Base-by-base conservation (phyloP, 768 basidiomycete genomes). In the Pisolithus microcarpus region DNA sequence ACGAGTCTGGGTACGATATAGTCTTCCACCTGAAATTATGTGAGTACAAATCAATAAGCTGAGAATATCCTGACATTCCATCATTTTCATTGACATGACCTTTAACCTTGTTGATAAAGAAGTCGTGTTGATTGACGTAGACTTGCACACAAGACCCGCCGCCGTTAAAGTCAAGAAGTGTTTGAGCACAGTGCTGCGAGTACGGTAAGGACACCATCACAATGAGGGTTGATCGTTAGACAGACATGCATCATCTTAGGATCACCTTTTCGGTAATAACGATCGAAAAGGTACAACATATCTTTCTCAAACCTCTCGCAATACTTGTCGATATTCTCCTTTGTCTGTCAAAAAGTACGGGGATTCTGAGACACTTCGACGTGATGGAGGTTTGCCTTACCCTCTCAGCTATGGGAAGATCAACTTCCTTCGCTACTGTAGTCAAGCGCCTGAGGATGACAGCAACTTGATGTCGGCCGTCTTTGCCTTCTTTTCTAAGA, bases 251-350 rank as follows among this genome's bases (percentile, higher is more conserved):
- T 99, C 87, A 97, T 90, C 70, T 95, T 95, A 0, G 96, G 96
- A 64, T 99, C 96, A 30, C 94, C 93, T 63, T 91, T 91, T 48
- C 94, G 82, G 69, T 98, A 99, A 61, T 90, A 94, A 58, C 87
- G 75, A 65, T 99, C 96, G 64, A 99, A 99, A 38, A 98, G 74
- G 62, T 88, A 84, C 48, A 99, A 80, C 82, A 97, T 95, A 63
- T 98, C 95, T 71, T 95, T 98, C 69, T 99, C 96, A 57, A 98
- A 98, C 67, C 87, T 91, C 71, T 99, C 96, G 71, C 96, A 96
- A 60, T 97, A 98, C 64, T 87, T 88, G 61, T 98, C 95, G 53
- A 99, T 92, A 52, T 76, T 85, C 65, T 96, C 93, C 54, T 89
- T 75, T 2, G 93, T 92, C 86, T 94, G 60, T 19, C 3, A 10